Conservation (phyloP, 2,329 filamentous ascomycete genomes). For the Pyrenophora seminiperda region DNA sequence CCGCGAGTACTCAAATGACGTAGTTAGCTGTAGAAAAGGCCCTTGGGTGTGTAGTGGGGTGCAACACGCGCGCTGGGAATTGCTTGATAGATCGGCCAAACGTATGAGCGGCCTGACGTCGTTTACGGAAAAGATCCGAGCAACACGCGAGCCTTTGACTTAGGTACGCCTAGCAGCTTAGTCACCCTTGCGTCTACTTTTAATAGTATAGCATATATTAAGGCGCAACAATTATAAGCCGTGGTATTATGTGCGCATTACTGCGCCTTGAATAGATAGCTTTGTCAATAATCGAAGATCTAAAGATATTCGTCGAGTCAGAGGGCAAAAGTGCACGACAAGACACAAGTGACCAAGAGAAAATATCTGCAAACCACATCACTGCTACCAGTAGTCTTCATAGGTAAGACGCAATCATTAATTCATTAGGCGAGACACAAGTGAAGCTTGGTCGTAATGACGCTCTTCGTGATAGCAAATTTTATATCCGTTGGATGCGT, state of each 20-base stretch:
- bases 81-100: constrained; percentile 21
- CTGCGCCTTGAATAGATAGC: no score
- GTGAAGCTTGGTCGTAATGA: constrained; percentile 18
- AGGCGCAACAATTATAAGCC: no score
- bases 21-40: constrained; percentile 21
- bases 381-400: background rate
- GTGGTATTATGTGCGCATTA: no score
- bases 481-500: constrained; percentile 11
- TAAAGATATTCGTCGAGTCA: no score
- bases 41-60: constrained; percentile 27
- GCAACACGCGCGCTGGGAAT: constrained; percentile 16
- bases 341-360: no score
- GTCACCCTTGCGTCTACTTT: constrained; percentile 7
- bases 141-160: constrained; percentile 11
- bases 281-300: no score
- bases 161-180: constrained; percentile 12
- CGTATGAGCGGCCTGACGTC: constrained; percentile 28
- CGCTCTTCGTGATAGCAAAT: constrained; percentile 23
- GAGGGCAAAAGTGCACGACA: no score
- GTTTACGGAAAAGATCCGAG: constrained; percentile 18
- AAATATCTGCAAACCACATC: background rate
- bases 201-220: background rate
- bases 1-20: constrained; percentile 23
- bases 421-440: constrained; percentile 27
- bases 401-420: constrained; percentile 1